Conservation (phyloP, 2,329 filamentous ascomycete genomes). For the Colletotrichum endophyticum region DNA sequence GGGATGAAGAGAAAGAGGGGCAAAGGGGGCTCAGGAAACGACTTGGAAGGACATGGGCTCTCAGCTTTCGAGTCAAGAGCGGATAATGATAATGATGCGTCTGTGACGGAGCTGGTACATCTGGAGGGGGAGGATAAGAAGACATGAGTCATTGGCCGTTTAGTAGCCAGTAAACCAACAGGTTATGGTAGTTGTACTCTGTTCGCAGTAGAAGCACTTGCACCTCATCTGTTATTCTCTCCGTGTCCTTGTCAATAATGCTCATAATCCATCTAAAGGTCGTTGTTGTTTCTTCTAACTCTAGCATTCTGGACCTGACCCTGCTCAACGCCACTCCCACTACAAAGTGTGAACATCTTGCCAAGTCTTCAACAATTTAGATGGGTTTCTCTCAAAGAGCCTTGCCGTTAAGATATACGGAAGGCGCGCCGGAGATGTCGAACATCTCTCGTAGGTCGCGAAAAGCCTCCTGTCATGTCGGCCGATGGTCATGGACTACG, state of each 20-base stretch:
- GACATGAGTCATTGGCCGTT: background rate
- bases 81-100: background rate
- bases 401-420: background rate
- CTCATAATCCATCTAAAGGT: background rate
- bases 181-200: background rate
- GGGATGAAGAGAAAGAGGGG: background rate
- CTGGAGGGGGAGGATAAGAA: background rate
- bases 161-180: too few species aligned
- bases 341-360: background rate
- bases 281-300: background rate
- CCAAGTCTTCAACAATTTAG: background rate
- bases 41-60: background rate
- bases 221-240: background rate
- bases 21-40: background rate
- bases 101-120: background rate
- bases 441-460: background rate
- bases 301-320: background rate
- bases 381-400: background rate
- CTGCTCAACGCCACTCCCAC: background rate
- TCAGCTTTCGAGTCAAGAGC: background rate
- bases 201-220: background rate
- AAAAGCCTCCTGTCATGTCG: background rate
- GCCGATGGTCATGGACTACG: rapidly evolving
- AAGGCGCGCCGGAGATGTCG: background rate
- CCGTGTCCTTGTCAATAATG: background rate